Percentiles rank a stretch among this genome's conserved stretches.
Evolutionary conservation across 108 stramenopile genomes (phyloP).

Genomic region (Stephanodiscus minutulus): DNA sequence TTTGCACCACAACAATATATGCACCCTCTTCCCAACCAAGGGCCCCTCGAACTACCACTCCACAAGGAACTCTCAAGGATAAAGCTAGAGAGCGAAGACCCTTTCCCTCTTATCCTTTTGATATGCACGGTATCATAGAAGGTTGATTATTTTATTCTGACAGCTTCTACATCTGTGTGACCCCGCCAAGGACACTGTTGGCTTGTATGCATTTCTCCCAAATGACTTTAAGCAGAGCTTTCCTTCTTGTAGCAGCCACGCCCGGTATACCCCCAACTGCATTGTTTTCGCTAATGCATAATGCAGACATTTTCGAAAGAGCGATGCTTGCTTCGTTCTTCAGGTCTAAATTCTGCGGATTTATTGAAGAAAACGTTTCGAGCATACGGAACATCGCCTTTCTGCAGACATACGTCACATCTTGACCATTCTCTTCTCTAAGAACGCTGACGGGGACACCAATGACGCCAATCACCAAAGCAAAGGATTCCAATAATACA

Average conservation of each 20-base stretch:
- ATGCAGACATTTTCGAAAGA: slow-evolving; percentile 55
- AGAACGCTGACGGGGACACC: slow-evolving; percentile 78
- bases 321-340: slow-evolving; percentile 47
- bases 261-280: slow-evolving; percentile 53
- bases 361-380: slow-evolving; percentile 45
- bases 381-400: slow-evolving; percentile 71
- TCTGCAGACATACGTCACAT: slow-evolving; percentile 61
- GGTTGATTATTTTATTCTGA: too few relatives aligned
- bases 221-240: slow-evolving; percentile 65
- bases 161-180: slow-evolving; percentile 13
- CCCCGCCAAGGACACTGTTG: slow-evolving; percentile 22
- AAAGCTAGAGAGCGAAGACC: too few relatives aligned
- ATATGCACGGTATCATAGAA: too few relatives aligned
- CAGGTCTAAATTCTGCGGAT: slow-evolving; percentile 28
- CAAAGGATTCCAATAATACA: slow-evolving; percentile 65
- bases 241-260: slow-evolving; percentile 56
- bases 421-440: slow-evolving; percentile 54
- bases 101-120: too few relatives aligned
- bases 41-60: background rate
- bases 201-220: slow-evolving; percentile 42
- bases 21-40: background rate
- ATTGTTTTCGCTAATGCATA: slow-evolving; percentile 71
- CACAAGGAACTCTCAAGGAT: background rate
- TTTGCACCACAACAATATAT: background rate
- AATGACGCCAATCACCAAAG: slow-evolving; percentile 66